Evolutionary conservation across 169 alveolate genomes (phyloP).

Genomic region (Eimeria necatrix): DNA sequence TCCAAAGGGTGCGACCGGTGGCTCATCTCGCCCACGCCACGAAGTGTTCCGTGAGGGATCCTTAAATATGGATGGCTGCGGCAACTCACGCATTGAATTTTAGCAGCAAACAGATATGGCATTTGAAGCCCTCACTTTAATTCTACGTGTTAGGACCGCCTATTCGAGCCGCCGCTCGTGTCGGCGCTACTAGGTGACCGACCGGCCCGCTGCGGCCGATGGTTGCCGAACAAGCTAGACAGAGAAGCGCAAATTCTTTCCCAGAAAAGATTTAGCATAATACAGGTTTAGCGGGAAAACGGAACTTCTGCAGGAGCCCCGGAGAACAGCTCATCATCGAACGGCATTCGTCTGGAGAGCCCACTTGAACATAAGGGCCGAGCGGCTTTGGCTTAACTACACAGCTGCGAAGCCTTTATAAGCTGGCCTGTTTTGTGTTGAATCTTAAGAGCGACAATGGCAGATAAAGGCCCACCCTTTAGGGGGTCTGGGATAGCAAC

Average conservation of each 20-base stretch:
- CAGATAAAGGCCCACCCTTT: background rate
- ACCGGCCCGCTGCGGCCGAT: conserved; percentile 61
- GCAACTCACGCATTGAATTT: conserved; percentile 13
- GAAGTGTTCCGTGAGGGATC: background rate
- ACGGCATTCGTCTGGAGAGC: background rate
- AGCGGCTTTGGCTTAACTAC: background rate
- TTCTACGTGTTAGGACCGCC: background rate
- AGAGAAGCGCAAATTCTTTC: background rate
- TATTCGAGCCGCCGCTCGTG: background rate
- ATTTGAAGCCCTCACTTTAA: background rate
- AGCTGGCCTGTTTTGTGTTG: background rate
- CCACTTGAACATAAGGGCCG: background rate
- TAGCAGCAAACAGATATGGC: background rate
- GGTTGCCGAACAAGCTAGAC: background rate
- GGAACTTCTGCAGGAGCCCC: background rate
- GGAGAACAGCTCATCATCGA: background rate
- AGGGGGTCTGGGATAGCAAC: conserved; percentile 78
- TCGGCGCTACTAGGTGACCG: background rate
- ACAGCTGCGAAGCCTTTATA: background rate
- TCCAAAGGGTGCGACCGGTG: too few relatives aligned
- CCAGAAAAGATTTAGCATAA: too few relatives aligned
- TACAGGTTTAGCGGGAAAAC: background rate
- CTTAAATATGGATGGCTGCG: background rate
- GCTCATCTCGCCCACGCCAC: too few relatives aligned
- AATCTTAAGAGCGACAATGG: conserved; percentile 8